Evolutionary conservation across 768 basidiomycete species (phyloP).

Genomic region (Termitomyces sp.): DNA sequence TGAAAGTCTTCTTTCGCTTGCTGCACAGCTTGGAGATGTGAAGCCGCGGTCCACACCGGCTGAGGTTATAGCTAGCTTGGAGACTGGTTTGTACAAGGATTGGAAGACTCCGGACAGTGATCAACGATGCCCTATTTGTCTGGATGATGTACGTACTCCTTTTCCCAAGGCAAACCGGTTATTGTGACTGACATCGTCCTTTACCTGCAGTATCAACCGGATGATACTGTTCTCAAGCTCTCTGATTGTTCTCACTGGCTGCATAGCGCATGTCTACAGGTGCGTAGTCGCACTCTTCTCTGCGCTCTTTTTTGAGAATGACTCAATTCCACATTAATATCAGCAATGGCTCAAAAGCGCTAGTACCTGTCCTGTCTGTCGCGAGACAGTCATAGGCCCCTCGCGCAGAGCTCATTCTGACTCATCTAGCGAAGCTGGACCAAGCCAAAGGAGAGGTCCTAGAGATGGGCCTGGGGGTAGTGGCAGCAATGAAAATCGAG

Average conservation of each 20-base stretch:
- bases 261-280: conserved; percentile 73
- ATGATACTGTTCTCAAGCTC: conserved; percentile 64
- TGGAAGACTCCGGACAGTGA: conserved; percentile 68
- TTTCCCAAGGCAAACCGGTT: neutral
- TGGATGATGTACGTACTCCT: conserved; percentile 66
- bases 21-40: conserved; percentile 63
- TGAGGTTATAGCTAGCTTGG: conserved; percentile 54
- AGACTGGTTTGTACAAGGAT: conserved; percentile 61
- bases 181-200: conserved; percentile 10
- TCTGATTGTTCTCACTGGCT: conserved; percentile 77
- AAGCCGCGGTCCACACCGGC: conserved; percentile 62
- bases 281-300: conserved; percentile 25
- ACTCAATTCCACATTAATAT: conserved; percentile 21
- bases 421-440: conserved; percentile 8
- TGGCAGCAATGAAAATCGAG: neutral
- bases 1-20: conserved; percentile 59
- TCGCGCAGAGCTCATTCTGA: conserved; percentile 1
- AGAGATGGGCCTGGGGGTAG: conserved; percentile 6
- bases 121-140: conserved; percentile 76
- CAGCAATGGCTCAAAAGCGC: conserved; percentile 82
- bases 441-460: conserved; percentile 12
- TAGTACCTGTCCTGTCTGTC: conserved; percentile 79
- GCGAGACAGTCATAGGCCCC: conserved; percentile 44
- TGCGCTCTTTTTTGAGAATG: neutral
- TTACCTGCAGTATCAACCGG: conserved; percentile 55